A percentile compares a stretch with the other conserved stretches of the same genome.
Conservation (phyloP, 257 asterid genomes). For the Asclepias syriaca region DNA sequence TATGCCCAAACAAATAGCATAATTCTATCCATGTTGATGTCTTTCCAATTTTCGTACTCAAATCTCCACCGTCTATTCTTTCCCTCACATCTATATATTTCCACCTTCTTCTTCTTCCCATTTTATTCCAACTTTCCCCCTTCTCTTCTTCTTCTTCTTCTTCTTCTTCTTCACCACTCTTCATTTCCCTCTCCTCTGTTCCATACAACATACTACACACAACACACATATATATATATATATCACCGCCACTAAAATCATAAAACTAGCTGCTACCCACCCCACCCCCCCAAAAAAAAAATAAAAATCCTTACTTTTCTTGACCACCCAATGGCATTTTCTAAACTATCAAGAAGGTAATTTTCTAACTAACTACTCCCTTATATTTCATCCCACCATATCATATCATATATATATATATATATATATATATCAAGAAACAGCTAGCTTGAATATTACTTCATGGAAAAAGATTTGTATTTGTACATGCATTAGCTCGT, state of each 20-base stretch:
- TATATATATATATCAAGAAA: no score
- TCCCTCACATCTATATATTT: conserved; percentile 32
- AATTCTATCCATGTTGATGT: conserved; percentile 7
- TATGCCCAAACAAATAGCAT: conserved; percentile 8
- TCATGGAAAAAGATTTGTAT: conserved; percentile 9
- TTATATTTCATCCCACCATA: not conserved
- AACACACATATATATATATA: no score
- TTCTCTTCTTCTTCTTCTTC: conserved; percentile 10
- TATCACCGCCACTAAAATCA: not conserved
- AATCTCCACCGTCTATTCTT: conserved; percentile 23
- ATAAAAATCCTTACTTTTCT: no score
- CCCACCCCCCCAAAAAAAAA: no score
- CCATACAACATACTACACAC: not conserved
- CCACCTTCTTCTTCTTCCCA: conserved; percentile 15
- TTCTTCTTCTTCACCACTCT: conserved; percentile 9
- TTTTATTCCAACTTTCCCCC: conserved; percentile 11
- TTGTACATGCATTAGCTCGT: not conserved
- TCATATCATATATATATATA: not conserved
- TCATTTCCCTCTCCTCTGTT: conserved; percentile 13
- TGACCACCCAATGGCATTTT: conserved; percentile 47
- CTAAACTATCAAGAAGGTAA: conserved; percentile 51
- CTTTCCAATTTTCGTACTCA: not conserved
- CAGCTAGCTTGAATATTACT: not conserved
- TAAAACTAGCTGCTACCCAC: not conserved
- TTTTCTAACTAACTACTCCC: not conserved